Evolutionary conservation across 73 alveolate genomes (phyloP), one percentile per base, ranked within the genome.

Genomic region (Paramecium sonneborni): DNA sequence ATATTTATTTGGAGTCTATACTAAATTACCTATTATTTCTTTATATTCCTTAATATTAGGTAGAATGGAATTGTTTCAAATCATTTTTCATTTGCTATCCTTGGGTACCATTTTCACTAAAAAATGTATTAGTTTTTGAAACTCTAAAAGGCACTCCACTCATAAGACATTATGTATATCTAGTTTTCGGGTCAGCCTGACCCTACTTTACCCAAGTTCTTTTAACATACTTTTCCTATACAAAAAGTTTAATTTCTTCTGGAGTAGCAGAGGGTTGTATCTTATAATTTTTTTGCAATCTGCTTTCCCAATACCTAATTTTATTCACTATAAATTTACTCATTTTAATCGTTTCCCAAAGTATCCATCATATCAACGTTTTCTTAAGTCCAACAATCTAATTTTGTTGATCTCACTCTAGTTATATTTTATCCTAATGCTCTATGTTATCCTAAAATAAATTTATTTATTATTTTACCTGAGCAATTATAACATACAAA

Each of bases 401-500:
- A 23, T 79, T 79, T 30, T 20, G 90, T 79, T 20, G 90, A 79
- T 38, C 90, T 21, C 1, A 79, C 74, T 11, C 72, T 38, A 24
- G 90, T 79, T 10, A 39, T 44, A 44, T 79, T 39, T 39, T 24
- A 23, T 10, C 90, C 90, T 20, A 79, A 24, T 2, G 30, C 30
- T 24, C 90, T 21, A 26, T 79, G 90, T 21, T 57, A 57, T 20
- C 90, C 90, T 79, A 79, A 23, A 79, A 10, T 5, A 21, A 43
- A 20, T 11, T 38, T 8, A 4, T 24, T 15, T 2, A 52, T 18
- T 52, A 30, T n/a, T 15, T n/a, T 88, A 88, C 94, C 94, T 39
- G 94, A 88, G 72, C 98, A 96, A 69, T 95, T 93, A 46, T 95
- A 95, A 82, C 98, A 96, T 24, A 96, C 97, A 79, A 96, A 96